Evolutionary conservation across 176 grass and related monocot genomes (phyloP).

Genomic region (Ensete ventricosum): DNA sequence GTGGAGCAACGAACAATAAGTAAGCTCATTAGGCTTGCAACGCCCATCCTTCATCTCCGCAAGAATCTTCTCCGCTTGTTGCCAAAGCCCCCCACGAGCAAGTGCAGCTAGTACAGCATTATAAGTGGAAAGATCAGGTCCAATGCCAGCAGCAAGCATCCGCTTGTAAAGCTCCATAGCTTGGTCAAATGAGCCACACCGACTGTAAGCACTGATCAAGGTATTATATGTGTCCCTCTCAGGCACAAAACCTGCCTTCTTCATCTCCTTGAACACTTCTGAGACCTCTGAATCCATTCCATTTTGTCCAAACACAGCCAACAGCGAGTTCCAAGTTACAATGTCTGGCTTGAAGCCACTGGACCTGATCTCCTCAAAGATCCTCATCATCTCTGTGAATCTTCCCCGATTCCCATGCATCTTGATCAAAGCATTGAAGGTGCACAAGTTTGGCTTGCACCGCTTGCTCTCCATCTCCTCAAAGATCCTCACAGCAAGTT

Average conservation of each 20-base stretch:
- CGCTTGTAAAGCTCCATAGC: slow-evolving; percentile 92
- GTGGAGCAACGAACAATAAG: slow-evolving; percentile 89
- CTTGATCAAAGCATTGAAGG: slow-evolving; percentile 78
- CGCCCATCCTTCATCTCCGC: slow-evolving; percentile 69
- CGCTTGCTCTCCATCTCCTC: slow-evolving; percentile 56
- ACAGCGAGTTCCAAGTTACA: slow-evolving; percentile 84
- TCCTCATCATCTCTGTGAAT: slow-evolving; percentile 69
- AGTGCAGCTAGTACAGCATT: slow-evolving; percentile 81
- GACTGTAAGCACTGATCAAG: slow-evolving; percentile 84
- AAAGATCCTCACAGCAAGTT: slow-evolving; percentile 42
- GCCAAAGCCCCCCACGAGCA: slow-evolving; percentile 55
- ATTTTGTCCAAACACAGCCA: slow-evolving; percentile 83
- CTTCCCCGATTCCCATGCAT: slow-evolving; percentile 67
- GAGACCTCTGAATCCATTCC: slow-evolving; percentile 69
- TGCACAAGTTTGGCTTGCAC: slow-evolving; percentile 79
- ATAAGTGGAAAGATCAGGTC: slow-evolving; percentile 67
- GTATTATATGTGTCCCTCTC: slow-evolving; percentile 88
- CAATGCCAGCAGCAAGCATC: slow-evolving; percentile 72
- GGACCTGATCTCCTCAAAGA: slow-evolving; percentile 71
- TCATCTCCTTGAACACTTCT: slow-evolving; percentile 90
- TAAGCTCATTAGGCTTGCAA: slow-evolving; percentile 66
- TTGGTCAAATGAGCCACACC: slow-evolving; percentile 69
- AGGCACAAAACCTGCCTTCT: slow-evolving; percentile 73
- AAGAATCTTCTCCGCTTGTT: slow-evolving; percentile 64
- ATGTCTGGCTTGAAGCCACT: slow-evolving; percentile 48